Conservation (phyloP, 306 rosid species). For the Gastrolobium bilobum region DNA sequence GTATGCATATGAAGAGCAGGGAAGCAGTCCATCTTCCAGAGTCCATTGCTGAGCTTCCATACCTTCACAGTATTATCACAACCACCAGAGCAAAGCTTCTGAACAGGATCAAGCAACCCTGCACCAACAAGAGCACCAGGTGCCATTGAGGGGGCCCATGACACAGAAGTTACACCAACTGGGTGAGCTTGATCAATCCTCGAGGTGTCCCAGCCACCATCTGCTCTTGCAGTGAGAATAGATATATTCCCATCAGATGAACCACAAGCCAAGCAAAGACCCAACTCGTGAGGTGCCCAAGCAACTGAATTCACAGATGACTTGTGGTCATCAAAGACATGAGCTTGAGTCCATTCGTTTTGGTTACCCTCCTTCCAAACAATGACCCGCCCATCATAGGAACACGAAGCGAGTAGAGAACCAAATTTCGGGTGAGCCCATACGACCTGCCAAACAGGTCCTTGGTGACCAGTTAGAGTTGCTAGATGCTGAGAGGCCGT, state of each 20-base stretch:
- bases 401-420: constrained; percentile 79
- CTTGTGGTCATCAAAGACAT: constrained; percentile 76
- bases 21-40: constrained; percentile 93
- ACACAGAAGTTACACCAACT: constrained; percentile 87
- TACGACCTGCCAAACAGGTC: constrained; percentile 84
- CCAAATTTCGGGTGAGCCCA: constrained; percentile 95
- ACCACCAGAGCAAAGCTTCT: constrained; percentile 89
- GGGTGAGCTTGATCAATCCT: constrained; percentile 87
- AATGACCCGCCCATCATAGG: constrained; percentile 78
- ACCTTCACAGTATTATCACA: constrained; percentile 89
- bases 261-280: constrained; percentile 86
- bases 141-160: constrained; percentile 91
- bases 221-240: constrained; percentile 75
- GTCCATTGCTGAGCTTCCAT: constrained; percentile 81
- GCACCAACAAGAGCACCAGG: constrained; percentile 85
- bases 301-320: constrained; percentile 84
- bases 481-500: constrained; percentile 80
- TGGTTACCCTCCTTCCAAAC: constrained; percentile 91
- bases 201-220: constrained; percentile 84
- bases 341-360: constrained; percentile 82
- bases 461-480: constrained; percentile 80
- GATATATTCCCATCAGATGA: constrained; percentile 92
- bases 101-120: constrained; percentile 83
- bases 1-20: constrained; percentile 87
- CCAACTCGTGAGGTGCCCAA: constrained; percentile 96